phyloP scores from a whole-genome alignment of 2,329 filamentous ascomycete species.

The Paracamarosporium sp. region DNA sequence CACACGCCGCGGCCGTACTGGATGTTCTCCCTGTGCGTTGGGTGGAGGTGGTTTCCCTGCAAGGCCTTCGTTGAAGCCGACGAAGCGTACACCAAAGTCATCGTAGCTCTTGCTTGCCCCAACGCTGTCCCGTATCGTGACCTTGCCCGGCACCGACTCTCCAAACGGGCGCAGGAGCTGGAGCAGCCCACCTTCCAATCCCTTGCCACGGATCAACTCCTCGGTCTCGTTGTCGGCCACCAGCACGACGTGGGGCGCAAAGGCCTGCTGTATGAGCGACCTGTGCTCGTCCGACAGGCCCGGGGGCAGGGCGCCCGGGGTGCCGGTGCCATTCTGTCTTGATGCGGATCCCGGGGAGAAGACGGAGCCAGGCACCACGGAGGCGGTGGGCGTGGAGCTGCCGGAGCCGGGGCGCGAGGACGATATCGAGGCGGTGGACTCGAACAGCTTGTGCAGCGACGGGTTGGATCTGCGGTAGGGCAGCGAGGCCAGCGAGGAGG shows the following conservation, averaged over 20 bases:
- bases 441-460: conserved; percentile 60
- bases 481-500: conserved; percentile 64
- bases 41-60: too few relatives aligned
- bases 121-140: conserved; percentile 88
- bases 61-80: conserved; percentile 67
- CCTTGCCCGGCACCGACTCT: conserved; percentile 83
- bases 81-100: conserved; percentile 89
- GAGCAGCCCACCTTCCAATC: conserved; percentile 80
- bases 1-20: conserved; percentile 47
- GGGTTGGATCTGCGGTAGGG: conserved; percentile 62
- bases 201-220: conserved; percentile 79
- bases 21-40: conserved; percentile 32
- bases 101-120: conserved; percentile 84
- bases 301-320: conserved; percentile 48
- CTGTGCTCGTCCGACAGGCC: conserved; percentile 61
- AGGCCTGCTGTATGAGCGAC: conserved; percentile 78
- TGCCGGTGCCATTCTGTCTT: conserved; percentile 43
- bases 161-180: conserved; percentile 90
- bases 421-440: conserved; percentile 56
- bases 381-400: conserved; percentile 50
- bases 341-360: conserved; percentile 56
- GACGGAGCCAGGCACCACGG: conserved; percentile 45
- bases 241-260: conserved; percentile 87
- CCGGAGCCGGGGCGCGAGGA: conserved; percentile 50
- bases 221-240: conserved; percentile 89